Evolutionary conservation across 148 eudicot genomes (phyloP).

Genomic region (Mesembryanthemum crystallinum): DNA sequence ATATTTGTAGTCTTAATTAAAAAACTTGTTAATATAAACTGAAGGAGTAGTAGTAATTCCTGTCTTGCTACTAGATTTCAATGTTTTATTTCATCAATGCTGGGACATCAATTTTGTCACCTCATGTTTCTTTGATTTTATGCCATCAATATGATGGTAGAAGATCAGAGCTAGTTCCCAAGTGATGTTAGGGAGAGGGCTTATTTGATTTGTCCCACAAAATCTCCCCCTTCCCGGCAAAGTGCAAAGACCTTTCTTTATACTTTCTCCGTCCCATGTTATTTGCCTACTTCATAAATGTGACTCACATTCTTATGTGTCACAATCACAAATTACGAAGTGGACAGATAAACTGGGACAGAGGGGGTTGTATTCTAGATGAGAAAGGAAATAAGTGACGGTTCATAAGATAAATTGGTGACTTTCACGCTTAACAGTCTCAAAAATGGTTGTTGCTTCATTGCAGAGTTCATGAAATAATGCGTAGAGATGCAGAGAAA

Average conservation of each 20-base stretch:
- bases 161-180: too few relatives aligned
- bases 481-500: constrained; percentile 69
- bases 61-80: neutral
- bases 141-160: too few relatives aligned
- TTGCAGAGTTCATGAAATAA: constrained; percentile 87
- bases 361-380: too few relatives aligned
- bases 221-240: neutral
- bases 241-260: neutral
- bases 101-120: neutral
- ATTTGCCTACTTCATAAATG: too few relatives aligned
- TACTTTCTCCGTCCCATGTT: too few relatives aligned
- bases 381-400: neutral
- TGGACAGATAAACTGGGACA: too few relatives aligned
- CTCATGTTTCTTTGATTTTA: neutral
- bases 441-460: neutral
- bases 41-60: neutral
- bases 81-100: neutral
- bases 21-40: too few relatives aligned
- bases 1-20: too few relatives aligned
- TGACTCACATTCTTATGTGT: too few relatives aligned
- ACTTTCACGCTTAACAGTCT: neutral
- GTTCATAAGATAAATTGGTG: neutral
- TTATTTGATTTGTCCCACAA: neutral
- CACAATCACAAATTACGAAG: too few relatives aligned
- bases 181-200: neutral